A percentile compares a stretch with the other conserved stretches of the same genome.
Conservation (phyloP, 768 basidiomycete species). For the Rhizopogon sp. region DNA sequence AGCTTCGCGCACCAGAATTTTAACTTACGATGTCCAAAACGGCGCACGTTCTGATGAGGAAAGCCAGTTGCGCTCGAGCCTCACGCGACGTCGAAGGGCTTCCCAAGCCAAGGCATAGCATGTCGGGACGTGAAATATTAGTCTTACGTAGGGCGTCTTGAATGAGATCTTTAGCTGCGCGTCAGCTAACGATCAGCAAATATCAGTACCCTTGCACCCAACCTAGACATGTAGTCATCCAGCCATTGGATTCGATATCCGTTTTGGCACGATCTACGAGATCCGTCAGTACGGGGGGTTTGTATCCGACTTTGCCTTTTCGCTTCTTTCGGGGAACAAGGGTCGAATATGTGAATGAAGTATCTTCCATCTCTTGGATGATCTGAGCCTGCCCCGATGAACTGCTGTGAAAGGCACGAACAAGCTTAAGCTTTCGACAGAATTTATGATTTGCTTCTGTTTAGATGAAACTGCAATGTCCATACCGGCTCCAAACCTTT, state of each 20-base stretch:
- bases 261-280: slow-evolving; percentile 39
- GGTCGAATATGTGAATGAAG: slow-evolving; percentile 38
- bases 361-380: slow-evolving; percentile 2
- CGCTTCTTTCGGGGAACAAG: slow-evolving; percentile 52
- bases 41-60: slow-evolving; percentile 53
- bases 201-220: slow-evolving; percentile 23
- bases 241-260: slow-evolving; percentile 42
- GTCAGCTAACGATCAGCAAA: neutral
- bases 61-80: slow-evolving; percentile 64
- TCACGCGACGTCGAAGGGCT: slow-evolving; percentile 60
- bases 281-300: slow-evolving; percentile 30
- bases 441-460: neutral
- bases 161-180: slow-evolving; percentile 8
- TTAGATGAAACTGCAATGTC: neutral
- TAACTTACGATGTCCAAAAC: slow-evolving; percentile 56
- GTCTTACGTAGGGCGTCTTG: slow-evolving; percentile 25
- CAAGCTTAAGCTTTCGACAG: too few species aligned
- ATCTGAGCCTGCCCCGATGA: neutral
- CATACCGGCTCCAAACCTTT: neutral
- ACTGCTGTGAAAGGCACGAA: neutral
- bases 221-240: slow-evolving; percentile 56
- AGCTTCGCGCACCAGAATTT: slow-evolving; percentile 5
- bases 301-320: slow-evolving; percentile 26
- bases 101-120: slow-evolving; percentile 72
- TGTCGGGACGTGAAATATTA: slow-evolving; percentile 18